Evolutionary conservation across 345 rosid genomes (phyloP).

Genomic region (Mangifera indica): DNA sequence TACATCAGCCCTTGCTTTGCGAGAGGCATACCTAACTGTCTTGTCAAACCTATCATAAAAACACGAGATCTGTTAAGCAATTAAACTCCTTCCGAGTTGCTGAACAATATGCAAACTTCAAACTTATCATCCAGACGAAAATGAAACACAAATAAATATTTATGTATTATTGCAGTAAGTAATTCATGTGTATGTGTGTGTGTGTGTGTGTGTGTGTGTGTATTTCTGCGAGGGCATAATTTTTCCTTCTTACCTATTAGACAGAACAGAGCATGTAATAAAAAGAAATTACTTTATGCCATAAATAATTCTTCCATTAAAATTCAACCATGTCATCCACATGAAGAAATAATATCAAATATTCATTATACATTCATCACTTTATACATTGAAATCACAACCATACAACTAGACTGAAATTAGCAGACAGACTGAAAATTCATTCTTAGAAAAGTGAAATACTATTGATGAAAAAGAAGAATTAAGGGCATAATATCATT

Average conservation of each 20-base stretch:
- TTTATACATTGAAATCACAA: not conserved
- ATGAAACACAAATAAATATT: not conserved
- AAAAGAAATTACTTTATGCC: not conserved
- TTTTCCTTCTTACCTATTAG: not conserved
- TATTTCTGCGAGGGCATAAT: not conserved
- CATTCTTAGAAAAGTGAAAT: not conserved
- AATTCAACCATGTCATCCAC: not conserved
- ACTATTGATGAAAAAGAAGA: too few species aligned
- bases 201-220: not conserved
- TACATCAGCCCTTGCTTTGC: conserved; percentile 98
- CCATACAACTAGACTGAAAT: not conserved
- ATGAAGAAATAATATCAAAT: not conserved
- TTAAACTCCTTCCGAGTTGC: not conserved
- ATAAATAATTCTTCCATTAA: not conserved
- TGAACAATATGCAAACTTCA: not conserved
- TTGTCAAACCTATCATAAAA: conserved; percentile 73
- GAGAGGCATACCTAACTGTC: conserved; percentile 90
- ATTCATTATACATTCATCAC: not conserved
- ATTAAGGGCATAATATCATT: not conserved
- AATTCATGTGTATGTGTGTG: not conserved
- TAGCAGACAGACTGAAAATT: too few species aligned
- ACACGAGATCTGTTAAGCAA: not conserved
- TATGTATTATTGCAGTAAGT: not conserved
- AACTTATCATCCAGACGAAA: not conserved
- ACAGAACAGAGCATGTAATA: not conserved